Base-by-base conservation (phyloP, 805 yeast species). In the Yarrowia deformans region DNA sequence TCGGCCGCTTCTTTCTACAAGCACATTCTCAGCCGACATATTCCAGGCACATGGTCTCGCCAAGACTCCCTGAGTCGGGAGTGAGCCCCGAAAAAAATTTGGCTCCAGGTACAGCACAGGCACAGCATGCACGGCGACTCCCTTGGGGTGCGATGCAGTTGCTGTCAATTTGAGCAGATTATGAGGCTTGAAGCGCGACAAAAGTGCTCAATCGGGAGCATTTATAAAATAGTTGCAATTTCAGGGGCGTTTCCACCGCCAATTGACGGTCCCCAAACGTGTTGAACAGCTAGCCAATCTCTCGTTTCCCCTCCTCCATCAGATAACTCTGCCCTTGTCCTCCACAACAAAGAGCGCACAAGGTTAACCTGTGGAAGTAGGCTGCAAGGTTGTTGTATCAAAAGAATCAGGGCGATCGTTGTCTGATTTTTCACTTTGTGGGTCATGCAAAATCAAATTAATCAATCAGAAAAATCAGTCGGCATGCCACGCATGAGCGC, bases 91-190 rank as follows among this genome's bases (percentile, higher is more conserved):
- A 39, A 16, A 8, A 14, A 13, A 13, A n/a, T 10, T 56, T 56
- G 64, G 64, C 64, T 56, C 49, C 64, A 56, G 64, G 64, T 43
- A 56, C 64, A 56, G 64, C 45, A 34, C 60, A 37, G 43, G 60
- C 34, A 54, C 43, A 23, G 34, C 18, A 35, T 39, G 60, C 60
- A 54, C 56, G 42, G 39, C 40, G 40, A 34, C 40, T 29, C 55
- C 18, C 42, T 52, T 35, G 56, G 42, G 42, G 56, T 35, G 40
- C 2, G 56, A 52, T 54, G 34, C 45, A 19, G 34, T 54, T 54
- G 60, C 60, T 54, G 60, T 14, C 35, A 35, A 39, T 39, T 1
- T 37, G 39, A 9, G 45, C 34, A 23, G 19, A 23, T 37, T 37
- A 4, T 5, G n/a, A 10, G 29, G 29, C 13, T 3, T 1, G 7